These are phyloP conservation scores for Hyaloscypha hepaticicola DNA, from an alignment of 495 filamentous ascomycete genomes.

Conservation along the genomic window DNA sequence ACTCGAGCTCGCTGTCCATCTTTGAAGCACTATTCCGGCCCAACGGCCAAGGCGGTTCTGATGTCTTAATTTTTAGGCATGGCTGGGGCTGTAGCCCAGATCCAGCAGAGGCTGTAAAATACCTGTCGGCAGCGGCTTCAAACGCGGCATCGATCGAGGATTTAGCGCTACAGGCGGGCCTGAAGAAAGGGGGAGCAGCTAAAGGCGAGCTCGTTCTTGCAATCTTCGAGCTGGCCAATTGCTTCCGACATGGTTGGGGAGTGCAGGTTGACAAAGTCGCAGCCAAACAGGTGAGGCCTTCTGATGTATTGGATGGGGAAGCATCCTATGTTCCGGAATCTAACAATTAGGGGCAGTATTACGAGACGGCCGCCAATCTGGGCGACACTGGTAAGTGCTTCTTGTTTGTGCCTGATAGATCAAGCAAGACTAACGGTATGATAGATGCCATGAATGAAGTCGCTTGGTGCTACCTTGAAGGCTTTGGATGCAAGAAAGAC, in stretches of 20 bases:
- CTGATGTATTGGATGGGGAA: conserved; percentile 24
- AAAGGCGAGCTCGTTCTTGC: conserved; percentile 98
- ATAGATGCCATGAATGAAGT: conserved; percentile 95
- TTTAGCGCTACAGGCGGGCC: conserved; percentile 75
- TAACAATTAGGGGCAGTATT: conserved; percentile 61
- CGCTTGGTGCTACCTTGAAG: conserved; percentile 93
- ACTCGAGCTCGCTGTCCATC: not conserved
- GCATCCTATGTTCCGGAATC: conserved; percentile 2
- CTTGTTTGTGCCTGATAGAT: conserved; percentile 22
- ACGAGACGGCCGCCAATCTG: conserved; percentile 93
- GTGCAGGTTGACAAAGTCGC: conserved; percentile 84
- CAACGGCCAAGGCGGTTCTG: conserved; percentile 10
- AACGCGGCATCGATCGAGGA: conserved; percentile 87
- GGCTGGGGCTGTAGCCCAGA: conserved; percentile 86
- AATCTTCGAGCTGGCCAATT: conserved; percentile 94
- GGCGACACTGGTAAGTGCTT: conserved; percentile 67
- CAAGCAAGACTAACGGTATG: conserved; percentile 18
- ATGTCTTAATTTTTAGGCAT: conserved; percentile 56
- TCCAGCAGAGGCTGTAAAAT: conserved; percentile 70
- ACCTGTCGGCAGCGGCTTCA: conserved; percentile 84
- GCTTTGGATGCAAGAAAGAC: conserved; percentile 93
- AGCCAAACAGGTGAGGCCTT: conserved; percentile 55
- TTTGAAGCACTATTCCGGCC: not conserved
- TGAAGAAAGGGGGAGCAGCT: conserved; percentile 89
- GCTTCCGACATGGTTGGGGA: conserved; percentile 95